Conservation (phyloP, 2,329 filamentous ascomycete genomes). For the Ustulina deusta region DNA sequence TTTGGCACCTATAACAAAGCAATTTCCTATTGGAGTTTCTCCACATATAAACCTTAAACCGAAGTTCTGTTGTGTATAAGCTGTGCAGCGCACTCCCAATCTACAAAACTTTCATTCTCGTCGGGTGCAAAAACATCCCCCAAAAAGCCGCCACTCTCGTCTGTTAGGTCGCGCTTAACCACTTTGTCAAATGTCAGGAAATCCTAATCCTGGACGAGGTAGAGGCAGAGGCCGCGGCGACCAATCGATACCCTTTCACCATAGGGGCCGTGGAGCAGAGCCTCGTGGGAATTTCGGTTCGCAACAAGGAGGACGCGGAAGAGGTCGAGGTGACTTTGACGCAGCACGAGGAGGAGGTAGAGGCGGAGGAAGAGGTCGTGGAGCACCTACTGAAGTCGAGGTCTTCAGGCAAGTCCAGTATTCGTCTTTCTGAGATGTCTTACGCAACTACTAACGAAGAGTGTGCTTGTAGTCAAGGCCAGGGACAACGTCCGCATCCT, state of each 20-base stretch:
- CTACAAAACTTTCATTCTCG: neutral
- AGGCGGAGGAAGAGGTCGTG: neutral
- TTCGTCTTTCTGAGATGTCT: neutral
- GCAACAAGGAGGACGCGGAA: neutral
- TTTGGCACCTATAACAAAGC: neutral
- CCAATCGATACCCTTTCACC: constrained; percentile 13
- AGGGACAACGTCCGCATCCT: neutral
- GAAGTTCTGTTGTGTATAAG: neutral
- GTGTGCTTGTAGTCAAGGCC: constrained; percentile 1
- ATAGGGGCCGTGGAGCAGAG: constrained; percentile 4
- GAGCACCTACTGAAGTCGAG: constrained; percentile 7
- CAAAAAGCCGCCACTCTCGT: neutral
- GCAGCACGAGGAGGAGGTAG: neutral
- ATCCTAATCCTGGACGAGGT: constrained; percentile 5
- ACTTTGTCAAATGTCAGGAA: constrained; percentile 8
- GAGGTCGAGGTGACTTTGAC: neutral
- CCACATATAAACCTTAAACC: neutral
- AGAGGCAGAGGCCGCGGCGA: constrained; percentile 17
- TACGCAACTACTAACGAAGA: constrained; percentile 8
- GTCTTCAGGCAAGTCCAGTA: constrained; percentile 9
- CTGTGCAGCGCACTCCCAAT: neutral
- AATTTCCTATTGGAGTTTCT: neutral
- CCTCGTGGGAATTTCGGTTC: neutral
- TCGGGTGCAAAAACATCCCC: neutral
- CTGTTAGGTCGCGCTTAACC: neutral